Conservation (phyloP, 73 alveolate species). For the Stentor roeselii region DNA sequence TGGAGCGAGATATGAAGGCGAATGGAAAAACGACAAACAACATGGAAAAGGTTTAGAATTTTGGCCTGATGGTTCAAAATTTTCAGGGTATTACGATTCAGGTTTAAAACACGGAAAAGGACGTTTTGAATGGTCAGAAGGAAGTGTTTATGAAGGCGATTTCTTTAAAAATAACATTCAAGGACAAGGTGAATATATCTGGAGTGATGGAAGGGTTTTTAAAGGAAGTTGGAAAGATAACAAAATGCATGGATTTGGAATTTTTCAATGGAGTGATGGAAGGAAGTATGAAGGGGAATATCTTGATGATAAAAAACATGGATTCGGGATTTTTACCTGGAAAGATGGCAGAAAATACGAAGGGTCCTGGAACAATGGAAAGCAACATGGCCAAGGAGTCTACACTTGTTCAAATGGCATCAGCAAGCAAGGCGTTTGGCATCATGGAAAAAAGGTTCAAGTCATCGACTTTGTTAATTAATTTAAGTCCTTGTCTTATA, state of each 20-base stretch:
- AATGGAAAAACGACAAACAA: conserved; percentile 33
- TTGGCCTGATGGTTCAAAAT: conserved; percentile 51
- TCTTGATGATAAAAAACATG: conserved; percentile 14
- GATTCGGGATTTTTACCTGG: conserved; percentile 26
- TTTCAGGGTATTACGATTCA: conserved; percentile 34
- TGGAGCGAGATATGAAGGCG: conserved; percentile 59
- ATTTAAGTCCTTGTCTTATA: background rate
- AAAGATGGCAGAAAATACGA: conserved; percentile 27
- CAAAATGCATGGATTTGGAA: conserved; percentile 53
- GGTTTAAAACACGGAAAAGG: conserved; percentile 66
- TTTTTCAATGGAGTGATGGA: conserved; percentile 47
- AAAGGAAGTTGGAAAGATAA: conserved; percentile 56
- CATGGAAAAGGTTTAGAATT: conserved; percentile 29
- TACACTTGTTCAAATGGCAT: background rate
- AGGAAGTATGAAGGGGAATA: conserved; percentile 32
- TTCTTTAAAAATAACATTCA: conserved; percentile 45
- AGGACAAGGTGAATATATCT: conserved; percentile 41
- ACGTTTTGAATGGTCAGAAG: conserved; percentile 63
- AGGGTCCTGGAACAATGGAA: conserved; percentile 11
- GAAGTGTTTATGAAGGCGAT: conserved; percentile 69
- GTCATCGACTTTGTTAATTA: background rate
- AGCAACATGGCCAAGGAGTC: conserved; percentile 17
- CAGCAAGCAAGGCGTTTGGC: conserved; percentile 38
- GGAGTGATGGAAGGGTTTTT: conserved; percentile 56
- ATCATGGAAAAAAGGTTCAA: conserved; percentile 20